Base-by-base conservation (phyloP, 164 flowering plant genomes). In the Platanus orientalis region DNA sequence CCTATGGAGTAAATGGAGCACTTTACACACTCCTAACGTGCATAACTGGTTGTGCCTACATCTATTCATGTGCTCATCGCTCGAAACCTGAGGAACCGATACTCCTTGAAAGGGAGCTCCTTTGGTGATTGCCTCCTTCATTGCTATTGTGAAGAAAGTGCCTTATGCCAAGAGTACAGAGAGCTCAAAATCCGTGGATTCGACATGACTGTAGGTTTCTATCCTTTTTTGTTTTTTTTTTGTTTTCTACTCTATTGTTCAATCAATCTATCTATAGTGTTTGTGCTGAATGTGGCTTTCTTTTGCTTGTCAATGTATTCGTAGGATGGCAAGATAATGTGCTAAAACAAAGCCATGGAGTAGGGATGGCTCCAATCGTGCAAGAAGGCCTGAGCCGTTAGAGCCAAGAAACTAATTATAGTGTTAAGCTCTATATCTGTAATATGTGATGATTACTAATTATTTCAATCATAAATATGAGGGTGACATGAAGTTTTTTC, bases 131-230 rank as follows among this genome's bases (percentile, higher is more conserved):
- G 83, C 54, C 63, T 64, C 3, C 63, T 72, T 52, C 85, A 81
- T 42, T 80, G 58, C 58, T 80, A 51, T 32, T 84, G 85, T 53
- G 71, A 66, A 66, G 6, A n/a, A 6, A 80, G 84, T 29, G 79
- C 88, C 28, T 45, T 84, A 24, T 78, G 82, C 39, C 88, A 84
- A 64, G 84, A 81, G 71, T 75, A 81, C 39, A 80, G 87, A 32
- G 81, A 83, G 79, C 83, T 83, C 66, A 26, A 70, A 61, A 34
- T n/a, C 58, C 85, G 78, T 0, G 87, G 90, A 1, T 83, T 65
- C 61, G 79, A 83, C 54, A 45, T 81, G 71, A 2, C 70, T 11
- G 51, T 80, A 0, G 84, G 89, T 84, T 69, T 20, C 16, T 36
- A 50, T 54, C 20, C 39, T 57, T 26, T 54, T 36, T 54, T 5